Conservation (phyloP, 768 basidiomycete species). For the Phylloporus sp. region DNA sequence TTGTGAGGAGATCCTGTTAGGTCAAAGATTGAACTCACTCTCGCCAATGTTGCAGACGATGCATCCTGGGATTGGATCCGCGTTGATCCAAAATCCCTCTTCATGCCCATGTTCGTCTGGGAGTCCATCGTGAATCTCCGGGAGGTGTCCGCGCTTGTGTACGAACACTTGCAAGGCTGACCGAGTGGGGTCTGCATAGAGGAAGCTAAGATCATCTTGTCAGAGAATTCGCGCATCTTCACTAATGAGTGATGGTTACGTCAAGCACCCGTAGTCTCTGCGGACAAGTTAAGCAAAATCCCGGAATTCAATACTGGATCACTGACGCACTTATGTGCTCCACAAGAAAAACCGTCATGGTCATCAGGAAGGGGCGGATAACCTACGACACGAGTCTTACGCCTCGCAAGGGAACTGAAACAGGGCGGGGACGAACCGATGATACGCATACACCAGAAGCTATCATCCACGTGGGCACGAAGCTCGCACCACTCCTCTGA, state of each 20-base stretch:
- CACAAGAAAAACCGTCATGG: slow-evolving; percentile 83
- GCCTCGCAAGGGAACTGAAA: neutral
- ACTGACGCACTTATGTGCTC: slow-evolving; percentile 71
- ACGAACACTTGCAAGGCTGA: slow-evolving; percentile 82
- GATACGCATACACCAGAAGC: slow-evolving; percentile 86
- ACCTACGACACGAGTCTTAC: slow-evolving; percentile 37
- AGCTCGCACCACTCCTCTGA: slow-evolving; percentile 66
- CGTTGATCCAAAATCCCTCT: slow-evolving; percentile 74
- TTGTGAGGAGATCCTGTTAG: neutral
- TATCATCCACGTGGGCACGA: slow-evolving; percentile 68
- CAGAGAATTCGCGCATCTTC: slow-evolving; percentile 1
- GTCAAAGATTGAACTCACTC: slow-evolving; percentile 47
- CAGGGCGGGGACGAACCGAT: slow-evolving; percentile 49
- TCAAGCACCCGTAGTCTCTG: slow-evolving; percentile 90
- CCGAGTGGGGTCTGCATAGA: slow-evolving; percentile 78
- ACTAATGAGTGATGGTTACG: slow-evolving; percentile 42
- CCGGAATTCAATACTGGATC: neutral
- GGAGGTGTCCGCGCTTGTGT: slow-evolving; percentile 36
- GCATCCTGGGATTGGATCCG: slow-evolving; percentile 78
- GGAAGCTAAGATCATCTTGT: slow-evolving; percentile 51
- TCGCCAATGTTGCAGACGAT: slow-evolving; percentile 91
- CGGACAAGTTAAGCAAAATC: slow-evolving; percentile 4
- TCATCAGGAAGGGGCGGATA: slow-evolving; percentile 83
- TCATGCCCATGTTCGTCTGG: slow-evolving; percentile 52
- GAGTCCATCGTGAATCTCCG: slow-evolving; percentile 32